Evolutionary conservation across 306 rosid species (phyloP), one percentile per base, ranked within the genome.

Genomic region (Lathyrus tuberosus): DNA sequence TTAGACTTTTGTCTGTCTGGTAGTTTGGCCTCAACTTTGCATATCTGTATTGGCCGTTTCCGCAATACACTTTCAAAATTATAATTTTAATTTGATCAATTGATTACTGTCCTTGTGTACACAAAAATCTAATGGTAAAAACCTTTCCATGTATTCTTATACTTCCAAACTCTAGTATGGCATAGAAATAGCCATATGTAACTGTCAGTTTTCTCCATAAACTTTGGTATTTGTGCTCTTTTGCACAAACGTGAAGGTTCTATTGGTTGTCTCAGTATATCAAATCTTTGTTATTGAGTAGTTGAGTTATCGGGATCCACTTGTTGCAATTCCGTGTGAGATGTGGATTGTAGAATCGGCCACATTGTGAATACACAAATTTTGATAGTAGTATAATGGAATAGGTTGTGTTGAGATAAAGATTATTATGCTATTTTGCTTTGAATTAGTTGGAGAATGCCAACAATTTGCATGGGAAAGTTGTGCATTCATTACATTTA

Each of bases 1-100:
- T 22, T 47, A 60, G 76, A 24, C 43, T 0, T 52, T 63, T 33
- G 51, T 37, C 62, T 60, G n/a, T 66, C 47, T 31, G 62, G 35
- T 43, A 59, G 41, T 70, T 66, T 65, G 24, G 71, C 38, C 65
- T 18, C 64, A 30, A 48, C 65, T 63, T 37, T 30, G 41, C 67
- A 17, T 71, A 10, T 41, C 76, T 49, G 67, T 30, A n/a, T 48
- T 72, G 78, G 74, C 60, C 51, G 10, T 66, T 51, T 78, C 42
- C 60, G 54, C 78, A 78, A n/a, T 71, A 48, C 68, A 22, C 54
- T 42, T 17, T 16, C 35, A 59, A 48, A 65, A 65, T 11, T 8
- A 8, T 13, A 22, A 30, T 42, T 41, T 49, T 51, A 61, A 20
- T 49, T 9, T 53, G 10, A 44, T 77, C 20, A 51, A 20, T 42